phyloP scores from a whole-genome alignment of 352 stramenopile species.

The Pythium pyrilobum region DNA sequence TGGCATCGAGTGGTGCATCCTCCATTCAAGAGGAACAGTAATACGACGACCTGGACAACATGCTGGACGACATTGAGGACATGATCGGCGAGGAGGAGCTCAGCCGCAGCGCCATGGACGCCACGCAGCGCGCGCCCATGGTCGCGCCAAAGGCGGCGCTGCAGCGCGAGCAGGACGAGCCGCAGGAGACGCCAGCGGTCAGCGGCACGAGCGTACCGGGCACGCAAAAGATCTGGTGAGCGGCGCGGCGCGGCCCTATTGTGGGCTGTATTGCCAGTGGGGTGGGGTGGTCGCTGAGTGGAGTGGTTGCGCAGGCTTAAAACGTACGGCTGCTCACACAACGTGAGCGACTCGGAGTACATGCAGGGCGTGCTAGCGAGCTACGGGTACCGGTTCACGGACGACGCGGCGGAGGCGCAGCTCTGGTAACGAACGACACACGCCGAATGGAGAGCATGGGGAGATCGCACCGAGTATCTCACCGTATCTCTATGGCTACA shows the following conservation, averaged over 20 bases:
- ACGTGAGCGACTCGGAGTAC: conserved; percentile 92
- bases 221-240: conserved; percentile 67
- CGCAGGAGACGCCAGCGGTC: conserved; percentile 13
- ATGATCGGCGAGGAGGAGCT: conserved; percentile 73
- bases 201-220: conserved; percentile 36
- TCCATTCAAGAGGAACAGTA: neutral
- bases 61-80: conserved; percentile 79
- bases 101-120: conserved; percentile 39
- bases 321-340: conserved; percentile 92
- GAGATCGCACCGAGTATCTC: no score
- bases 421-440: no score
- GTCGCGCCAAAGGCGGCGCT: conserved; percentile 48
- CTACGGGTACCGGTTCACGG: conserved; percentile 88
- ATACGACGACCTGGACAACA: conserved; percentile 3
- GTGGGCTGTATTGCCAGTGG: no score
- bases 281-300: no score
- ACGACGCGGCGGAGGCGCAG: conserved; percentile 69
- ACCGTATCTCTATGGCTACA: neutral
- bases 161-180: conserved; percentile 6
- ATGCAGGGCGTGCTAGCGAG: conserved; percentile 88
- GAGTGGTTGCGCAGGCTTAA: conserved; percentile 61
- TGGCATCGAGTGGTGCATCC: neutral
- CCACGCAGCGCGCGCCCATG: conserved; percentile 37
- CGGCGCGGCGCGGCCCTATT: no score
- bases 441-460: no score